Evolutionary conservation across 306 rosid species (phyloP), one percentile per base, ranked within the genome.

Genomic region (Ammopiptanthus mongolicus): DNA sequence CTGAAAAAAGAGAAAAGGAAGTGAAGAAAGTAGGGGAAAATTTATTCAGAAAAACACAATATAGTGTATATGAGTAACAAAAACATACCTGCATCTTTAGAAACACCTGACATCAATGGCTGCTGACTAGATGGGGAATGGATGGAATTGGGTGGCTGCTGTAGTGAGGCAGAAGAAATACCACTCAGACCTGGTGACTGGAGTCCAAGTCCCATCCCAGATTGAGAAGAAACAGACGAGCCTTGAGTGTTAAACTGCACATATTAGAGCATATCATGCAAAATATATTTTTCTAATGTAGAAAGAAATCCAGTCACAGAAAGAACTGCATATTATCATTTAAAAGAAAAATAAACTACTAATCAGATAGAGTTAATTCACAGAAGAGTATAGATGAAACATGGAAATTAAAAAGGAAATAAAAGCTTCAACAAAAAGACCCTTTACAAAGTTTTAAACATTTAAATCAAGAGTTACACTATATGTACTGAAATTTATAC

Each of bases 221-320:
- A 81, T 82, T 91, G 97, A 78, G 97, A 74, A 67, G 94, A 83
- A 76, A 89, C 83, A 71, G 96, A 81, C 47, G 91, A 71, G 64
- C 80, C 90, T 69, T 86, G 96, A 52, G 99, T 81, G 80, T 86
- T 90, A 73, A 91, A 86, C 99, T 95, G 97, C 85, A 84, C 59
- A 87, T 5, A 81, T 66, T 59, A 17, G 36, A 62, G 23, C 31
- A 70, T 34, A 72, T 80, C 85, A 83, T 25, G 23, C 70, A 71
- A 65, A 79, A 39, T 34, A 56, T 77, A 70, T 21, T 64, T 58
- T 66, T 42, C 51, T 62, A 11, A 37, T 31, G 41, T 19, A 22
- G 34, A 50, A 57, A 23, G 5, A 59, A 67, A 25, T 67, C n/a
- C 39, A 21, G 18, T 19, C 33, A 65, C 33, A 11, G 25, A 74